These are phyloP conservation scores for Blastocystis sp. DNA, from an alignment of 352 stramenopile genomes.

Conservation along the genomic window DNA sequence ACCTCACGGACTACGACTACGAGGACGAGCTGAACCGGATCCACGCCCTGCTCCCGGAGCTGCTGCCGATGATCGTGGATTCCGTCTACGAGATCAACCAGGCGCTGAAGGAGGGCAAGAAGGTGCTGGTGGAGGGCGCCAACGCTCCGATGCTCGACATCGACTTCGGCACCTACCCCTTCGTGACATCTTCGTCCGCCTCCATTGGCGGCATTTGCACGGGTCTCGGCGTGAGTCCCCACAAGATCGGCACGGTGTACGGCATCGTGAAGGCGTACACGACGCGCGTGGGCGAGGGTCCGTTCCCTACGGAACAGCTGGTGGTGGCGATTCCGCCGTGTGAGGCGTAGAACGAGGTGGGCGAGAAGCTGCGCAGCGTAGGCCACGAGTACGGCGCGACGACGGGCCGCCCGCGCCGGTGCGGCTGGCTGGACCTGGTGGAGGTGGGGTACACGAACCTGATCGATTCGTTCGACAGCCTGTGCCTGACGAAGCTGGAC, in stretches of 20 bases:
- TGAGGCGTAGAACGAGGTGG: conserved; percentile 77
- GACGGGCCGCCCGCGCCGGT: conserved; percentile 91
- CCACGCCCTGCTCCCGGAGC: conserved; percentile 75
- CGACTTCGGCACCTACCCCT: conserved; percentile 99
- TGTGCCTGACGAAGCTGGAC: conserved; percentile 99
- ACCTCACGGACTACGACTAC: conserved; percentile 77
- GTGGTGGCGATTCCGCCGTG: neutral
- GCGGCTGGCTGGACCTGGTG: conserved; percentile 89
- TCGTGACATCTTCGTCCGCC: conserved; percentile 96
- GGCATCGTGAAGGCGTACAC: conserved; percentile 99
- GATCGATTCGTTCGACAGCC: conserved; percentile 89
- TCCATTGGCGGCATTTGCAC: conserved; percentile 94
- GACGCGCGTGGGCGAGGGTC: conserved; percentile 94
- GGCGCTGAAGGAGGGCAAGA: conserved; percentile 88
- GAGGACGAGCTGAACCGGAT: conserved; percentile 84
- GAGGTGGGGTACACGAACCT: conserved; percentile 87
- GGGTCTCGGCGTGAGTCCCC: conserved; percentile 72
- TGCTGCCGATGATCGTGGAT: conserved; percentile 87
- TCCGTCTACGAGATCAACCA: conserved; percentile 93
- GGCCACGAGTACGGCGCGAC: conserved; percentile 92
- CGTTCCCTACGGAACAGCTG: conserved; percentile 94
- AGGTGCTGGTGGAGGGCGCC: conserved; percentile 94
- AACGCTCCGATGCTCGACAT: conserved; percentile 99
- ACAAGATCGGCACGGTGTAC: conserved; percentile 84
- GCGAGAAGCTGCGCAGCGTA: conserved; percentile 82